Evolutionary conservation across 2,329 filamentous ascomycete species (phyloP).

Genomic region (Diplocarpon rosae): DNA sequence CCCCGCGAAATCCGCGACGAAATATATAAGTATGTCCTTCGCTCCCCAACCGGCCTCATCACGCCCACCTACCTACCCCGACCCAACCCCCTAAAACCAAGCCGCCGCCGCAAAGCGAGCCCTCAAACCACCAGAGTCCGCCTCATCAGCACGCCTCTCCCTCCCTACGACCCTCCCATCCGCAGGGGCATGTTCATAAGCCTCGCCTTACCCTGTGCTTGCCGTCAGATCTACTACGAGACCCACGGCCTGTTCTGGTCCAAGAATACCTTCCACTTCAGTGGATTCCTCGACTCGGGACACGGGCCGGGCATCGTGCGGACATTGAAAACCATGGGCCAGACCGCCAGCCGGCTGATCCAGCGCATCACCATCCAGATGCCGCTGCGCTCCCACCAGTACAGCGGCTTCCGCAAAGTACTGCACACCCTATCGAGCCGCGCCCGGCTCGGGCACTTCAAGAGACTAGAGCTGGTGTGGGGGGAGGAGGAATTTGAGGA

Average conservation of each 20-base stretch:
- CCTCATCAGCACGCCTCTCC: slow-evolving; percentile 2
- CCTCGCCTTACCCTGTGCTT: slow-evolving; percentile 14
- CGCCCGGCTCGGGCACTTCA: slow-evolving; percentile 8
- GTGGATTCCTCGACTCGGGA: neutral
- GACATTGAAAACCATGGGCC: slow-evolving; percentile 14
- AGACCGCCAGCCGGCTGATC: slow-evolving; percentile 6
- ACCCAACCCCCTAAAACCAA: neutral
- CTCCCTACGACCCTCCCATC: too few relatives aligned
- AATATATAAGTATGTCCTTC: slow-evolving; percentile 12
- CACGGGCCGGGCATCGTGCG: neutral
- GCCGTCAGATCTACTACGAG: slow-evolving; percentile 19
- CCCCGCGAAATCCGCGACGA: slow-evolving; percentile 18
- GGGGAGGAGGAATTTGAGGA: neutral
- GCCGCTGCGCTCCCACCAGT: neutral
- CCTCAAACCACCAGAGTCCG: neutral
- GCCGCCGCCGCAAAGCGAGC: neutral
- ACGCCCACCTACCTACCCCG: slow-evolving; percentile 1
- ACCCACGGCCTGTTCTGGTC: slow-evolving; percentile 14
- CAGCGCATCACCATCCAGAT: slow-evolving; percentile 4
- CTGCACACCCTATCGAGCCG: slow-evolving; percentile 7
- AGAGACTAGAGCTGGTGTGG: slow-evolving; percentile 8
- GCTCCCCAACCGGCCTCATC: slow-evolving; percentile 6
- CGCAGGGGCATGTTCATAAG: slow-evolving; percentile 1
- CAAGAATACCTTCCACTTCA: slow-evolving; percentile 13
- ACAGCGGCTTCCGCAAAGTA: slow-evolving; percentile 2